phyloP scores from a whole-genome alignment of 2,329 filamentous ascomycete species.

The Madurella fahalii region DNA sequence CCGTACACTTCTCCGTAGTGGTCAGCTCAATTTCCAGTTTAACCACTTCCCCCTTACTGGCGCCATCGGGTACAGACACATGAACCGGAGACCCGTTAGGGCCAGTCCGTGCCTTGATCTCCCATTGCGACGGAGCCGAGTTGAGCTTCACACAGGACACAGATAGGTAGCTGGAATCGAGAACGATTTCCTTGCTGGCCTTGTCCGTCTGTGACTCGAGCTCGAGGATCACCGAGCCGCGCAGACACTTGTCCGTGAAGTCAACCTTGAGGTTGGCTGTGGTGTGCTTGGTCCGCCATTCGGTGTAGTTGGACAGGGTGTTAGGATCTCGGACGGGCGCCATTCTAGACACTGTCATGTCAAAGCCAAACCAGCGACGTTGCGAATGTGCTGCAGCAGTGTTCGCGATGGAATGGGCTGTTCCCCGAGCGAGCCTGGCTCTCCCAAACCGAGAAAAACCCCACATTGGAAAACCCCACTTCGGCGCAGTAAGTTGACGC shows the following conservation, averaged over 20 bases:
- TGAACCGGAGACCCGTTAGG: slow-evolving; percentile 72
- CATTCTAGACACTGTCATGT: slow-evolving; percentile 22
- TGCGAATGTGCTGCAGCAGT: slow-evolving; percentile 10
- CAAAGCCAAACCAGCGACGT: slow-evolving; percentile 23
- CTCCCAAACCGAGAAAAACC: slow-evolving; percentile 22
- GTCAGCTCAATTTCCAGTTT: slow-evolving; percentile 63
- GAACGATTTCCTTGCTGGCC: slow-evolving; percentile 69
- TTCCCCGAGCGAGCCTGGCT: slow-evolving; percentile 20
- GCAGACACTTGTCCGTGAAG: slow-evolving; percentile 73
- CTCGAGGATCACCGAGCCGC: slow-evolving; percentile 70
- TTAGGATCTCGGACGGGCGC: slow-evolving; percentile 68
- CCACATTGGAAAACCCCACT: slow-evolving; percentile 23
- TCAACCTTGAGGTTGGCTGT: slow-evolving; percentile 77
- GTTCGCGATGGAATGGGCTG: slow-evolving; percentile 16
- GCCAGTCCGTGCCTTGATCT: slow-evolving; percentile 63
- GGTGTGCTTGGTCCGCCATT: slow-evolving; percentile 81
- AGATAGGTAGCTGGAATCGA: slow-evolving; percentile 83
- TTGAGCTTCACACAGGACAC: slow-evolving; percentile 69
- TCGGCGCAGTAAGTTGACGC: slow-evolving; percentile 11
- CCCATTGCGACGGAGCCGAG: slow-evolving; percentile 62
- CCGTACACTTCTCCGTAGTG: slow-evolving; percentile 85
- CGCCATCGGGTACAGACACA: slow-evolving; percentile 55
- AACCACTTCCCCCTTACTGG: slow-evolving; percentile 49
- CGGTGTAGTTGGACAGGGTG: slow-evolving; percentile 86
- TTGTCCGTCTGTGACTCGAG: slow-evolving; percentile 73